Percentiles rank a stretch among this genome's conserved stretches.
phyloP scores from a whole-genome alignment of 1,139 yeast genomes.

The Yamadazyma triangularis region DNA sequence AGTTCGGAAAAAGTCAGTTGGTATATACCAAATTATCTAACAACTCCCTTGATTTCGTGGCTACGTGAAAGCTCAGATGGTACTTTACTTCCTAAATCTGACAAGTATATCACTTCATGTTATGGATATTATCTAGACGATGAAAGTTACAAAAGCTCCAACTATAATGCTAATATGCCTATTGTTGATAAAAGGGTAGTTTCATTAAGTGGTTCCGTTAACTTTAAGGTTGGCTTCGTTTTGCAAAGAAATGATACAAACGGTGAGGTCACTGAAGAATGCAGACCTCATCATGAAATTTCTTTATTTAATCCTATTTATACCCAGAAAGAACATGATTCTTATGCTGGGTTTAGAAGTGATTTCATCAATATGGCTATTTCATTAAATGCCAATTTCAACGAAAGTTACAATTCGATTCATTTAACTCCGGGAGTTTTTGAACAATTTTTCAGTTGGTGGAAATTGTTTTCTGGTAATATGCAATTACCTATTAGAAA shows the following conservation, averaged over 20 bases:
- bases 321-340: slow-evolving; percentile 39
- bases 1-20: slow-evolving; percentile 34
- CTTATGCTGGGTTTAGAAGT: slow-evolving; percentile 37
- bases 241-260: slow-evolving; percentile 42
- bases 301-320: slow-evolving; percentile 59
- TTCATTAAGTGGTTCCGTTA: slow-evolving; percentile 56
- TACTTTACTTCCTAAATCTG: slow-evolving; percentile 41
- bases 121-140: slow-evolving; percentile 48
- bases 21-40: slow-evolving; percentile 59
- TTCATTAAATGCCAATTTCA: slow-evolving; percentile 51
- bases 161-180: slow-evolving; percentile 1
- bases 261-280: slow-evolving; percentile 45
- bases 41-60: slow-evolving; percentile 60
- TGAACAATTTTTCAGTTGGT: slow-evolving; percentile 40
- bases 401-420: slow-evolving; percentile 36
- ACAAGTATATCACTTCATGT: slow-evolving; percentile 42
- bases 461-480: slow-evolving; percentile 42
- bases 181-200: slow-evolving; percentile 49
- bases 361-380: slow-evolving; percentile 41
- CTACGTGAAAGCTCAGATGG: slow-evolving; percentile 43
- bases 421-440: slow-evolving; percentile 40
- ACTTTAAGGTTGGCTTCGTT: slow-evolving; percentile 53
- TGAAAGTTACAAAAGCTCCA: slow-evolving; percentile 5
- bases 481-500: slow-evolving; percentile 39
- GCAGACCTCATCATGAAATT: slow-evolving; percentile 70